Conservation (phyloP, 257 asterid species). For the Phtheirospermum japonicum region DNA sequence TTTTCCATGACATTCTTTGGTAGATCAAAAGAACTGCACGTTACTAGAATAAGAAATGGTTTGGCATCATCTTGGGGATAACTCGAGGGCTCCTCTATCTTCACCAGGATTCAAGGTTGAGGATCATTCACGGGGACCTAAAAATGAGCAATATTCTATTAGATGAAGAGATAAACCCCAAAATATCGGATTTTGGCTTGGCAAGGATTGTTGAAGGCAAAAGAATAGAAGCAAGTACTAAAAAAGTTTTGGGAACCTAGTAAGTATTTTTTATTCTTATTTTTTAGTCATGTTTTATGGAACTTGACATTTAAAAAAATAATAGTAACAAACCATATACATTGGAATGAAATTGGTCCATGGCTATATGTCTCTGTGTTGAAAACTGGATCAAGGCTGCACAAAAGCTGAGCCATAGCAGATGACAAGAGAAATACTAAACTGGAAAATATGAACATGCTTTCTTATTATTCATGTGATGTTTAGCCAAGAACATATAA, state of each 20-base stretch:
- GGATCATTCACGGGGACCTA: conserved; percentile 40
- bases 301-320: too few relatives aligned
- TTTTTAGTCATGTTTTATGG: not conserved
- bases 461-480: too few relatives aligned
- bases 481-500: too few relatives aligned
- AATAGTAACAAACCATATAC: too few relatives aligned
- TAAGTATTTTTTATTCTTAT: conserved; percentile 26
- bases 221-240: conserved; percentile 32
- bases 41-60: conserved; percentile 33
- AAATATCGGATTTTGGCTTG: conserved; percentile 44
- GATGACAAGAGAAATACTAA: too few relatives aligned
- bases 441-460: too few relatives aligned
- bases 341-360: too few relatives aligned
- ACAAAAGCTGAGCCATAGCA: too few relatives aligned
- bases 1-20: not conserved
- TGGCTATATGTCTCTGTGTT: too few relatives aligned
- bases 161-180: conserved; percentile 43
- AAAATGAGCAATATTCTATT: conserved; percentile 39
- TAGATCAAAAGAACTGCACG: conserved; percentile 29
- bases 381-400: too few relatives aligned
- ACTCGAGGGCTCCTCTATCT: conserved; percentile 45
- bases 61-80: conserved; percentile 36
- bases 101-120: conserved; percentile 42
- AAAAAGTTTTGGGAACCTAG: conserved; percentile 40
- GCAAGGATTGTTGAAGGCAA: conserved; percentile 38